These are phyloP conservation scores for Talaromyces wortmannii DNA, from an alignment of 495 filamentous ascomycete genomes.

Conservation along the genomic window DNA sequence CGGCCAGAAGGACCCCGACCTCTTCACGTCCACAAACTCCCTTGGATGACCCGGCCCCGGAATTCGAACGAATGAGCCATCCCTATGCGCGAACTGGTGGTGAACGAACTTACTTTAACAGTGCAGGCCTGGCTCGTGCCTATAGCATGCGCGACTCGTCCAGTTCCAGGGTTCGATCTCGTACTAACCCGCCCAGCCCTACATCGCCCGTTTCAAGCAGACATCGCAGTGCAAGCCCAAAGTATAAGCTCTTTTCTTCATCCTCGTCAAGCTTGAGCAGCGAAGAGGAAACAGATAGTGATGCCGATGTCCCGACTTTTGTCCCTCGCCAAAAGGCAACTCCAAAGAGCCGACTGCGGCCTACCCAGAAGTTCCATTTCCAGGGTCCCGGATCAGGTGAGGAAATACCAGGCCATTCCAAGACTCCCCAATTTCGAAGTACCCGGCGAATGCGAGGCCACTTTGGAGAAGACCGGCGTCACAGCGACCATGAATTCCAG, in stretches of 20 bases:
- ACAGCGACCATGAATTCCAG: conserved; percentile 5
- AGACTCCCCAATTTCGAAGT: conserved; percentile 3
- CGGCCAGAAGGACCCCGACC: conserved; percentile 24
- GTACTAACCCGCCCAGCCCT: conserved; percentile 30
- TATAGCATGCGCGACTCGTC: conserved; percentile 38
- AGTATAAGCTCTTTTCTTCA: conserved; percentile 17
- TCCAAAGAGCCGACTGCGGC: conserved; percentile 33
- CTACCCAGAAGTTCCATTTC: conserved; percentile 23
- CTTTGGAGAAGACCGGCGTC: conserved; percentile 7
- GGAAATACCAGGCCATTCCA: conserved; percentile 10
- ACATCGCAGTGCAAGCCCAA: conserved; percentile 35
- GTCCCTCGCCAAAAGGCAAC: conserved; percentile 32
- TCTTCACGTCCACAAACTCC: conserved; percentile 9
- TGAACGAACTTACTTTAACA: conserved; percentile 57
- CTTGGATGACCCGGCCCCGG: conserved; percentile 19
- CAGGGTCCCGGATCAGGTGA: conserved; percentile 25
- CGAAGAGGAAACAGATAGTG: conserved; percentile 19
- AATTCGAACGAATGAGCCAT: conserved; percentile 50
- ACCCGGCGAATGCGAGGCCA: neutral
- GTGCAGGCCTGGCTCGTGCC: conserved; percentile 35
- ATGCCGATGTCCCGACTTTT: conserved; percentile 10
- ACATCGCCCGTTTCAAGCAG: conserved; percentile 16
- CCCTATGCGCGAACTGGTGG: conserved; percentile 63
- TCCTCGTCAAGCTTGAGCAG: conserved; percentile 33
- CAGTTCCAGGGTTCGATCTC: conserved; percentile 17